Evolutionary conservation across 2,329 filamentous ascomycete genomes (phyloP).

Genomic region (Pseudogymnoascus sp.): DNA sequence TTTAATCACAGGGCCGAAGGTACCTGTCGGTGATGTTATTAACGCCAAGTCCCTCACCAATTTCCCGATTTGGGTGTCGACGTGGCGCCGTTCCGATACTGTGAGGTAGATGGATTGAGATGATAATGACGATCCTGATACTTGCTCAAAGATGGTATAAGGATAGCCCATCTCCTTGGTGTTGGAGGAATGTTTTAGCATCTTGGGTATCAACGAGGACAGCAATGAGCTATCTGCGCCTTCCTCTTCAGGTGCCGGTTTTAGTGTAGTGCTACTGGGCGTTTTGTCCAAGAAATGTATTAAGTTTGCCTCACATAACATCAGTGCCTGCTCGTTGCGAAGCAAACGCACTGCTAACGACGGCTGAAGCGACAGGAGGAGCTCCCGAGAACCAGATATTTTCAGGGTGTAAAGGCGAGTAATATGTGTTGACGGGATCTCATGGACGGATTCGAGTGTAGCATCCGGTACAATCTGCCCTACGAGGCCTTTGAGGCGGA

Average conservation of each 20-base stretch:
- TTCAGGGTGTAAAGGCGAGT: slow-evolving; percentile 24
- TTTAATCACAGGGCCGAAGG: slow-evolving; percentile 23
- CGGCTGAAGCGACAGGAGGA: slow-evolving; percentile 15
- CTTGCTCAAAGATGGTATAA: slow-evolving; percentile 24
- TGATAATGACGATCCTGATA: slow-evolving; percentile 20
- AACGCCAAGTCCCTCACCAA: slow-evolving; percentile 22
- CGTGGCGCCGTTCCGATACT: slow-evolving; percentile 16
- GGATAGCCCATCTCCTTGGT: slow-evolving; percentile 25
- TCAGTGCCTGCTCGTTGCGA: slow-evolving; percentile 23
- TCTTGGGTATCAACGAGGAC: slow-evolving; percentile 20
- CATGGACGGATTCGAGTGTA: slow-evolving; percentile 22
- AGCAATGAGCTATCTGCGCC: slow-evolving; percentile 4
- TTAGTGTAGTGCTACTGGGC: neutral
- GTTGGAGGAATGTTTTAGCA: slow-evolving; percentile 26
- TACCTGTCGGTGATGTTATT: slow-evolving; percentile 21
- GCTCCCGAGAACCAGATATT: slow-evolving; percentile 24
- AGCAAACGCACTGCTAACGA: slow-evolving; percentile 17
- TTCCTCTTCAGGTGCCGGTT: neutral
- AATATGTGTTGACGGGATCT: slow-evolving; percentile 26
- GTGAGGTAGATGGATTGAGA: slow-evolving; percentile 21
- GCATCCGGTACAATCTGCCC: slow-evolving; percentile 20
- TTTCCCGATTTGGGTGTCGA: slow-evolving; percentile 24
- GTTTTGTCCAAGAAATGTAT: slow-evolving; percentile 10
- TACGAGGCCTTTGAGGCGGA: slow-evolving; percentile 25
- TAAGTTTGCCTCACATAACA: slow-evolving; percentile 23